phyloP scores from a whole-genome alignment of 2,329 filamentous ascomycete genomes.

The Fusarium duplospermum region DNA sequence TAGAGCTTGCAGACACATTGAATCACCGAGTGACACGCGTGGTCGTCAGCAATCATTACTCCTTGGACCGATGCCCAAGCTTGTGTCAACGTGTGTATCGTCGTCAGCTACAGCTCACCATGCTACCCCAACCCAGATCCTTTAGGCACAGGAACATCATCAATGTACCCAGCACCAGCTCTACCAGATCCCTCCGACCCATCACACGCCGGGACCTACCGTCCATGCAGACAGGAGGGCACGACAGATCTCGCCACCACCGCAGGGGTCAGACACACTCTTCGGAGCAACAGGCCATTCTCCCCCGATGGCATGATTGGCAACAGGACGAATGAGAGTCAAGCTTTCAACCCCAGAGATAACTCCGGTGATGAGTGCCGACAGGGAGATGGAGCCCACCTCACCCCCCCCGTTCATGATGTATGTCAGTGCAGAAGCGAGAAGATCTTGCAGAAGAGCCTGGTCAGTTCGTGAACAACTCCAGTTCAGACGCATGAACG shows the following conservation, averaged over 20 bases:
- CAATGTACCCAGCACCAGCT: not conserved
- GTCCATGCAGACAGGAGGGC: not conserved
- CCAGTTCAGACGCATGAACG: not conserved
- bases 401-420: not conserved
- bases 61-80: not conserved
- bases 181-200: not conserved
- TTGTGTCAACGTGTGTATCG: not conserved
- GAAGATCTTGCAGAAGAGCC: not conserved
- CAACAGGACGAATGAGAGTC: not conserved
- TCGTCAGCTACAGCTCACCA: not conserved
- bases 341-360: not conserved
- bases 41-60: not conserved
- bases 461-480: not conserved
- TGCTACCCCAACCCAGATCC: not conserved
- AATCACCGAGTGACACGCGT: conserved; percentile 50
- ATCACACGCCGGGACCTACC: not conserved
- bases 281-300: not conserved
- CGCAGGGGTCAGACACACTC: not conserved
- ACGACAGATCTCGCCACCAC: not conserved
- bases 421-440: not conserved
- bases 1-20: conserved; percentile 38
- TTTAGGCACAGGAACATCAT: not conserved
- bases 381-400: not conserved
- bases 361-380: not conserved
- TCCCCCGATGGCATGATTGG: not conserved